Evolutionary conservation across 352 stramenopile species (phyloP).

Genomic region (Aphanomyces cochlioides): DNA sequence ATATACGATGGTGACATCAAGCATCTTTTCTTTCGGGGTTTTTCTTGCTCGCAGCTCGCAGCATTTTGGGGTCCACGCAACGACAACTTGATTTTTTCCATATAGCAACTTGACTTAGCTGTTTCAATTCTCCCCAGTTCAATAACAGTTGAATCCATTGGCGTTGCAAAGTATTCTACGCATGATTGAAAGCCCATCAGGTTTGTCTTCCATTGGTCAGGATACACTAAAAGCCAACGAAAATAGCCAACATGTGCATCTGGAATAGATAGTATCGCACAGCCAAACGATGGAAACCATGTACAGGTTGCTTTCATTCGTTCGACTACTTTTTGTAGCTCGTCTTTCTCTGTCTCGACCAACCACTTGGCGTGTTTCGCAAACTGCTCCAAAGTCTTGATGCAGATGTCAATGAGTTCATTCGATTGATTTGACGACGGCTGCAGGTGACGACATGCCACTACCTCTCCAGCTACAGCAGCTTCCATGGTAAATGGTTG

Average conservation of each 20-base stretch:
- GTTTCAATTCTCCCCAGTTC: neutral
- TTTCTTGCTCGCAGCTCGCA: constrained; percentile 33
- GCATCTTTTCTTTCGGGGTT: constrained; percentile 34
- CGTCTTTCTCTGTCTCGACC: too few species aligned
- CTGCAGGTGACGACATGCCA: too few species aligned
- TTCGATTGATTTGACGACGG: too few species aligned
- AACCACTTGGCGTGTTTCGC: too few species aligned
- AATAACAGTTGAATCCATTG: neutral
- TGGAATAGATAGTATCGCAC: neutral
- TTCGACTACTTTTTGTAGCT: too few species aligned
- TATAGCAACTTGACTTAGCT: too few species aligned
- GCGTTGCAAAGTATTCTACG: neutral
- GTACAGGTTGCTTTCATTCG: too few species aligned
- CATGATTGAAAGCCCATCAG: neutral
- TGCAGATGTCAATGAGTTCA: too few species aligned
- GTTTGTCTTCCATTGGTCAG: neutral
- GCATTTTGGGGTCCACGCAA: neutral
- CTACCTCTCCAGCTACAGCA: too few species aligned
- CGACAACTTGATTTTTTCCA: neutral
- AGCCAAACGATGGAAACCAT: neutral
- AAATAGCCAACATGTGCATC: neutral
- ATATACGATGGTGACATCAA: constrained; percentile 45
- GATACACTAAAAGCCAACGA: neutral
- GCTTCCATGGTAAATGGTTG: too few species aligned
- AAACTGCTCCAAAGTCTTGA: too few species aligned